Percentiles rank a stretch among this genome's conserved stretches.
Conservation (phyloP, 2,329 filamentous ascomycete genomes). For the Cercospora sp. region DNA sequence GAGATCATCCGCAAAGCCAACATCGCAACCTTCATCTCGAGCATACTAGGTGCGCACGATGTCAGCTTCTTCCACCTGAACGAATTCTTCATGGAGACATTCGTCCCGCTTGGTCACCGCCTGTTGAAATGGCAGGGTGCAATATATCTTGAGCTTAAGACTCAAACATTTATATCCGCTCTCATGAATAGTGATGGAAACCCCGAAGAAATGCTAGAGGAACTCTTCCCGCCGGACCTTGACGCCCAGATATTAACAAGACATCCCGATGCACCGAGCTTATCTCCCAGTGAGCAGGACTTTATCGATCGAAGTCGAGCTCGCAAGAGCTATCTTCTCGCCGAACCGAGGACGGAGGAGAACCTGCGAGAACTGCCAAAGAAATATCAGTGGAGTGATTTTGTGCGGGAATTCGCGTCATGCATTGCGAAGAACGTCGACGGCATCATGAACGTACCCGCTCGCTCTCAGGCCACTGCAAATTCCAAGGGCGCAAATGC, state of each 20-base stretch:
- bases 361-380: slow-evolving; percentile 53
- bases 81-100: slow-evolving; percentile 63
- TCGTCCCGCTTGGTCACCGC: slow-evolving; percentile 59
- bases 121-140: slow-evolving; percentile 61
- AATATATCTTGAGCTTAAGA: slow-evolving; percentile 65
- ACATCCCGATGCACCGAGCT: slow-evolving; percentile 53
- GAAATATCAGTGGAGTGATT: slow-evolving; percentile 65
- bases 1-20: slow-evolving; percentile 65
- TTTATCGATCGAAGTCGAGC: slow-evolving; percentile 58
- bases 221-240: slow-evolving; percentile 60
- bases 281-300: slow-evolving; percentile 60
- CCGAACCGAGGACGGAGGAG: slow-evolving; percentile 46
- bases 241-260: slow-evolving; percentile 55
- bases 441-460: slow-evolving; percentile 38
- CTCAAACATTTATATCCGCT: slow-evolving; percentile 65
- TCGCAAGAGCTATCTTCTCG: slow-evolving; percentile 58
- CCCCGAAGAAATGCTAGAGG: slow-evolving; percentile 58
- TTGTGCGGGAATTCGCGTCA: slow-evolving; percentile 58
- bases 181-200: slow-evolving; percentile 57
- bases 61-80: slow-evolving; percentile 65
- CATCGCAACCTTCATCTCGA: slow-evolving; percentile 63
- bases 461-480: slow-evolving; percentile 26
- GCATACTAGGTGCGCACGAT: slow-evolving; percentile 61
- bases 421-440: slow-evolving; percentile 62
- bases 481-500: slow-evolving; percentile 16